phyloP scores from a whole-genome alignment of 2,329 filamentous ascomycete genomes.

The Diaporthe sp. region DNA sequence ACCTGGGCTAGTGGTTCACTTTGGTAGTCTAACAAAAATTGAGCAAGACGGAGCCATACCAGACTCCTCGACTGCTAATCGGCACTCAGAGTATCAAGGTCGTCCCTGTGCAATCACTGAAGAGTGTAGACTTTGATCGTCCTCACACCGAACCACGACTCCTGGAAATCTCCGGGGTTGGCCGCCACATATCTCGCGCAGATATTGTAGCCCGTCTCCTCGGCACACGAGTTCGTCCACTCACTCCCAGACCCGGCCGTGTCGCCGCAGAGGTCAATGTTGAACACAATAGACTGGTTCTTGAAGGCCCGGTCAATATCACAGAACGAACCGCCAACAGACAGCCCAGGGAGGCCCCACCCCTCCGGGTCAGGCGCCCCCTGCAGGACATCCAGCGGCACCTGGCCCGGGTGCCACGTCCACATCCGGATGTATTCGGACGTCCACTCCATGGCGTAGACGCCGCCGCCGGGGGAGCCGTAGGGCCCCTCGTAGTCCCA shows the following conservation, averaged over 20 bases:
- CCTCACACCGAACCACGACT: slow-evolving; percentile 23
- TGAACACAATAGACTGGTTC: slow-evolving; percentile 79
- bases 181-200: slow-evolving; percentile 32
- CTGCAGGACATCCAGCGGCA: slow-evolving; percentile 33
- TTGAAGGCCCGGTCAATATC: slow-evolving; percentile 74
- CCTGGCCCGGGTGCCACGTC: slow-evolving; percentile 27
- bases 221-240: slow-evolving; percentile 49
- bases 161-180: slow-evolving; percentile 17
- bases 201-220: slow-evolving; percentile 28
- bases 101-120: background rate
- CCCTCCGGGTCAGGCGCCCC: slow-evolving; percentile 69
- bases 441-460: slow-evolving; percentile 35
- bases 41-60: no score
- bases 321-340: slow-evolving; percentile 72
- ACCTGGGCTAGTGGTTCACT: no score
- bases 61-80: no score
- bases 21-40: no score
- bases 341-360: slow-evolving; percentile 76
- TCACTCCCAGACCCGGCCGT: slow-evolving; percentile 65
- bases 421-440: slow-evolving; percentile 20
- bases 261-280: slow-evolving; percentile 83
- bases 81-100: background rate
- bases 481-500: slow-evolving; percentile 33
- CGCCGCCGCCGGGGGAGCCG: background rate
- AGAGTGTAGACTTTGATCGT: slow-evolving; percentile 21